Percentiles rank a stretch among this genome's conserved stretches.
Evolutionary conservation across 192 early-diverging fungal species (phyloP).

Genomic region (Gigaspora rosea): DNA sequence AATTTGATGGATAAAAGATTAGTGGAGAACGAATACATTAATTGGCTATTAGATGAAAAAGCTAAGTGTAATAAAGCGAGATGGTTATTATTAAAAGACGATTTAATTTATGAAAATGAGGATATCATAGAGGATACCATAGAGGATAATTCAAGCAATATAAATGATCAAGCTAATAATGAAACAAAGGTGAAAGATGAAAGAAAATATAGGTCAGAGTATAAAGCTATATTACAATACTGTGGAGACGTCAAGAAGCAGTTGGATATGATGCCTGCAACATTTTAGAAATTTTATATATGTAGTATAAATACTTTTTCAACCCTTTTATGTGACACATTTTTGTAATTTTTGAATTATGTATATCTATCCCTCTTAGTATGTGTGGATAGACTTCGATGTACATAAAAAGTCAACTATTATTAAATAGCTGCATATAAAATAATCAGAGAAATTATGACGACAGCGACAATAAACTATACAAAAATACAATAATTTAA

Average conservation of each 20-base stretch:
- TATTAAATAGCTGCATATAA: no score
- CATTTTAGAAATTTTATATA: neutral
- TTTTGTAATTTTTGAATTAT: no score
- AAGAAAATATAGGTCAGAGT: neutral
- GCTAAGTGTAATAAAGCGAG: conserved; percentile 37
- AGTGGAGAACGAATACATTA: conserved; percentile 54
- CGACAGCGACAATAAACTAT: no score
- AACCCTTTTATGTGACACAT: no score
- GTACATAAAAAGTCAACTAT: no score
- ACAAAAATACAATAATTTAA: no score
- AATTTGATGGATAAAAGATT: conserved; percentile 50
- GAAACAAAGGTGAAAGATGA: neutral
- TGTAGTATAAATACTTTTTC: no score
- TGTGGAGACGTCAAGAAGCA: conserved; percentile 2
- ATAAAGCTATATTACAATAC: neutral
- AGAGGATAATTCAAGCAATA: neutral
- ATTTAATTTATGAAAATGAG: neutral
- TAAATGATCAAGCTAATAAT: neutral
- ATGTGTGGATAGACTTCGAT: no score
- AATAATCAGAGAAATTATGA: no score
- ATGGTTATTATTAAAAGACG: conserved; percentile 20
- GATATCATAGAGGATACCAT: no score
- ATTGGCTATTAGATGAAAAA: conserved; percentile 54
- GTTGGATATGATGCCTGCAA: neutral
- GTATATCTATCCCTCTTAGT: no score